Conservation (phyloP, 331 rosid genomes). For the Quercus phellos region DNA sequence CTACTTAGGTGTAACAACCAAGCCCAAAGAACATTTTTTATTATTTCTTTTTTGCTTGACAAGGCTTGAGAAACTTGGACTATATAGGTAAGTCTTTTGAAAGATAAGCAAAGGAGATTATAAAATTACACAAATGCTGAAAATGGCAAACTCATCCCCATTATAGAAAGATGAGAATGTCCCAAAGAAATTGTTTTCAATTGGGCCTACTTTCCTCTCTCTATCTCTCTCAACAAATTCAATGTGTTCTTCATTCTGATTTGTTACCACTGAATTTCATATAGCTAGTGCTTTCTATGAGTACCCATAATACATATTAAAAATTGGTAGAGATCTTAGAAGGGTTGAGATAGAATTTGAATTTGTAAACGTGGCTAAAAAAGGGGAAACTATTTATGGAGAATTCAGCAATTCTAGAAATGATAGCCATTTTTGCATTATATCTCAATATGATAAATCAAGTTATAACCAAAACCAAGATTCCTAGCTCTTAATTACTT, state of each 20-base stretch:
- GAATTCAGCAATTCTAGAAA: no score
- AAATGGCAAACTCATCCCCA: slow-evolving; percentile 2
- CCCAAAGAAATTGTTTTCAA: neutral
- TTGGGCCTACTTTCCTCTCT: neutral
- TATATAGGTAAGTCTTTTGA: neutral
- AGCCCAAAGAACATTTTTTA: neutral
- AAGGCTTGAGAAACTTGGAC: slow-evolving; percentile 3
- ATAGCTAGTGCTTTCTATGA: neutral
- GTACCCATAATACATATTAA: neutral
- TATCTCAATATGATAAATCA: no score
- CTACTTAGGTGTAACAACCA: slow-evolving; percentile 18
- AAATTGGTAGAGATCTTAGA: slow-evolving; percentile 11
- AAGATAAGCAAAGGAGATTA: neutral
- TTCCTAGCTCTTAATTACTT: no score
- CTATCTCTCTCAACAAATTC: neutral
- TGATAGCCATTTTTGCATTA: no score
- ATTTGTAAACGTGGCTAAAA: neutral
- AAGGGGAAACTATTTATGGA: no score
- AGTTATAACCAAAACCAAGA: no score
- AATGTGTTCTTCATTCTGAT: neutral
- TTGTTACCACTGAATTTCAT: neutral
- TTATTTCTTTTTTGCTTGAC: neutral
- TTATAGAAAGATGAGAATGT: slow-evolving; percentile 30
- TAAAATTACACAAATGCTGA: neutral
- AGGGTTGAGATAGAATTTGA: slow-evolving; percentile 20